These are phyloP conservation scores for Fusarium hainanense DNA, from an alignment of 2,329 filamentous ascomycete species.

Conservation along the genomic window DNA sequence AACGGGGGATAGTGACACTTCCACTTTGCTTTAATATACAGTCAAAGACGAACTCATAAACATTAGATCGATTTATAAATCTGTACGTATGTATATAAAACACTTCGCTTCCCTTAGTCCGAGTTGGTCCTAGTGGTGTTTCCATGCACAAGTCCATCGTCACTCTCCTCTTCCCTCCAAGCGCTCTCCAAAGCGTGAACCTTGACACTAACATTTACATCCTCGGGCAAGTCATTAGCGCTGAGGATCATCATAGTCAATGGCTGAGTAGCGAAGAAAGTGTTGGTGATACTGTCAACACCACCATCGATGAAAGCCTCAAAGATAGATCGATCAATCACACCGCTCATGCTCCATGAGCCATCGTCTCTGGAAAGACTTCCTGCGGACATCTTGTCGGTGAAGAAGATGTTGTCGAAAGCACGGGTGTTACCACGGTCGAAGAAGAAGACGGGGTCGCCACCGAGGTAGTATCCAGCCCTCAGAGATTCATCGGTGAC, in stretches of 20 bases:
- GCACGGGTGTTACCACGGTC: slow-evolving; percentile 44
- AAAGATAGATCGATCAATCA: slow-evolving; percentile 51
- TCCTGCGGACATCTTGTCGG: slow-evolving; percentile 46
- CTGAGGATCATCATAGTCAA: slow-evolving; percentile 41
- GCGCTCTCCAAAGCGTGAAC: slow-evolving; percentile 45
- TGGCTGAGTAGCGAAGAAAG: slow-evolving; percentile 47
- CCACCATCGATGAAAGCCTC: slow-evolving; percentile 52
- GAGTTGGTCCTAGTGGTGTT: background rate
- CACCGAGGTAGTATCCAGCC: slow-evolving; percentile 46
- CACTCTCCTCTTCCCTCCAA: slow-evolving; percentile 29
- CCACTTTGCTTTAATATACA: too few relatives aligned
- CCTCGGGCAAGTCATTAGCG: slow-evolving; percentile 34
- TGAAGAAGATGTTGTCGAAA: slow-evolving; percentile 50
- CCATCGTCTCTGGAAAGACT: slow-evolving; percentile 22
- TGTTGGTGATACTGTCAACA: slow-evolving; percentile 49
- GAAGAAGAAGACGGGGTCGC: slow-evolving; percentile 46
- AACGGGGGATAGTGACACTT: too few relatives aligned
- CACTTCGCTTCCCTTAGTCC: background rate
- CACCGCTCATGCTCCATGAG: slow-evolving; percentile 48
- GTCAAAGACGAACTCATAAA: too few relatives aligned
- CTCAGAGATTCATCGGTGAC: slow-evolving; percentile 43
- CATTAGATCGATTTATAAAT: background rate
- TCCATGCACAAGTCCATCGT: slow-evolving; percentile 10
- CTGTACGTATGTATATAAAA: background rate
- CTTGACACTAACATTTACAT: slow-evolving; percentile 35